Conservation (phyloP, 2,329 filamentous ascomycete species). For the Saccharata proteae region DNA sequence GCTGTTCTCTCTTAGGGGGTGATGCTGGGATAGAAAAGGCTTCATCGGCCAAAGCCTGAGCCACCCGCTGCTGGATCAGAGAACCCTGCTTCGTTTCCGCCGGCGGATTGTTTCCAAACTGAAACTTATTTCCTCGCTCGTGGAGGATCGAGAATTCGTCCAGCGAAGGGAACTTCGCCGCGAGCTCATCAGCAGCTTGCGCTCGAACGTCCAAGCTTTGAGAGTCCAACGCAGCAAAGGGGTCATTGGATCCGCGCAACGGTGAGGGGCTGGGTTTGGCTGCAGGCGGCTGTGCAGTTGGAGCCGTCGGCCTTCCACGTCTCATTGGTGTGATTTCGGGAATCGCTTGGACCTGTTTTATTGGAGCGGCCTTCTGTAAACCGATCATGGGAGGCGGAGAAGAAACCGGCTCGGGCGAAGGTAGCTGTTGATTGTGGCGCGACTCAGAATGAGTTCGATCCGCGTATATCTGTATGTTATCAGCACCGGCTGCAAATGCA, state of each 20-base stretch:
- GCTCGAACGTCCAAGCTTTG: slow-evolving; percentile 37
- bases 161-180: slow-evolving; percentile 74
- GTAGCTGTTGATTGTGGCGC: slow-evolving; percentile 47
- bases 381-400: slow-evolving; percentile 54
- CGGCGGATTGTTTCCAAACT: slow-evolving; percentile 52
- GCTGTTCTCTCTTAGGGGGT: slow-evolving; percentile 16
- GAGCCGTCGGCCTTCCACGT: slow-evolving; percentile 59
- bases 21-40: slow-evolving; percentile 49
- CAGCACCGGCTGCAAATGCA: slow-evolving; percentile 11
- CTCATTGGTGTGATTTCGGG: slow-evolving; percentile 93
- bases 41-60: slow-evolving; percentile 70
- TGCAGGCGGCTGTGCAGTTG: slow-evolving; percentile 28
- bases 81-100: slow-evolving; percentile 24
- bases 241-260: slow-evolving; percentile 60
- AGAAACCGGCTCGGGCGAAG: slow-evolving; percentile 39
- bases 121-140: slow-evolving; percentile 71
- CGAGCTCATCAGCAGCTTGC: slow-evolving; percentile 62
- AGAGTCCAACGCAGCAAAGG: slow-evolving; percentile 80
- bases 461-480: slow-evolving; percentile 34
- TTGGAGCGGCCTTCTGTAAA: slow-evolving; percentile 66
- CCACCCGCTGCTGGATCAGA: slow-evolving; percentile 47
- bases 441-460: slow-evolving; percentile 51
- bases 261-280: slow-evolving; percentile 56
- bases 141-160: slow-evolving; percentile 88
- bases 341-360: slow-evolving; percentile 57